Percentiles rank a stretch among this genome's conserved stretches.
phyloP scores from a whole-genome alignment of 345 rosid species.

The Cardiospermum halicacabum region DNA sequence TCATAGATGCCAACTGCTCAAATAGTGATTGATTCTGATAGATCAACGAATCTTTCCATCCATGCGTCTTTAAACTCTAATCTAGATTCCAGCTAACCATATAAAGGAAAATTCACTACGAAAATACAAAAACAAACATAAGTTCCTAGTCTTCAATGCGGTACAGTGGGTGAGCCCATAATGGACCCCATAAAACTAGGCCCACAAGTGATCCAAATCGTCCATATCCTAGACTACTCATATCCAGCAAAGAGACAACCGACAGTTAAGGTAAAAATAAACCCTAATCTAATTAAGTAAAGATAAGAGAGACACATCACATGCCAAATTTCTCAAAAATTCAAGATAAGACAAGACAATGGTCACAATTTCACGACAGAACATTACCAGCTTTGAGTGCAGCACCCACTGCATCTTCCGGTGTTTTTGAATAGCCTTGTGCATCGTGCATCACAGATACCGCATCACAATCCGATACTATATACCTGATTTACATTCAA shows the following conservation, averaged over 20 bases:
- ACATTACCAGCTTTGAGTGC: constrained; percentile 78
- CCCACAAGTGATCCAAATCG: neutral
- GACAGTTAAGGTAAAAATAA: neutral
- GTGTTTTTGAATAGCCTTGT: constrained; percentile 64
- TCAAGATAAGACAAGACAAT: neutral
- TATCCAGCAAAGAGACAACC: neutral
- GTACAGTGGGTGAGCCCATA: neutral
- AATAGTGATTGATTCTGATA: neutral
- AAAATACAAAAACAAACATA: neutral
- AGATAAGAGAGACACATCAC: constrained; percentile 16
- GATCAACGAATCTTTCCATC: neutral
- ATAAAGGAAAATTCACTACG: neutral
- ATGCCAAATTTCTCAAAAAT: neutral
- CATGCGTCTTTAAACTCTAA: neutral
- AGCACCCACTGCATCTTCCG: constrained; percentile 79
- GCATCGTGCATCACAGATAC: constrained; percentile 56
- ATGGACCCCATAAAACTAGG: neutral
- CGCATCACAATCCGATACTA: constrained; percentile 87
- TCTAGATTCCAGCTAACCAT: neutral
- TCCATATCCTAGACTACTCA: neutral
- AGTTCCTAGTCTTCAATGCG: neutral
- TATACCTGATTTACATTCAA: constrained; percentile 41
- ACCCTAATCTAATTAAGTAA: neutral
- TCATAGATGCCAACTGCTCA: neutral
- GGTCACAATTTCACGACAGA: too few relatives aligned